Conservation (phyloP, 2,329 filamentous ascomycete genomes). For the Neoscytalidium dimidiatum region DNA sequence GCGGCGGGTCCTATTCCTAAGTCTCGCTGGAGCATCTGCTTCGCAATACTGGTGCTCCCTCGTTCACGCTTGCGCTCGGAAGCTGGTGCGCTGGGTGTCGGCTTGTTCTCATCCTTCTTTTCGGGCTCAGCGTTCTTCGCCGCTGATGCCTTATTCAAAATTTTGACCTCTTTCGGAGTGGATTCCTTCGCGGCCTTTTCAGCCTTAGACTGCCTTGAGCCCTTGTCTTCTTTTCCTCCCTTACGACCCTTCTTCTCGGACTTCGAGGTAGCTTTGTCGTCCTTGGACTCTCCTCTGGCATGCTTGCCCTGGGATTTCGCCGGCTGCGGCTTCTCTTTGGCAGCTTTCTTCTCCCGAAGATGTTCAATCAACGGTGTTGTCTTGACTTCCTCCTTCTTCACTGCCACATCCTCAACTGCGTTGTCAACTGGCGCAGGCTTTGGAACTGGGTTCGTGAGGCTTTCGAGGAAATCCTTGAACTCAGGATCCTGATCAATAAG, state of each 20-base stretch:
- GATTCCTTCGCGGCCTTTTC: constrained; percentile 66
- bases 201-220: constrained; percentile 36
- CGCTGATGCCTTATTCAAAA: constrained; percentile 53
- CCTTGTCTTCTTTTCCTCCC: constrained; percentile 43
- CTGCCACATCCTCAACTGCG: constrained; percentile 46
- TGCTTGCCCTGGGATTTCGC: constrained; percentile 54
- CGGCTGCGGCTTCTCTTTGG: constrained; percentile 56
- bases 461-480: constrained; percentile 90
- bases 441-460: constrained; percentile 72
- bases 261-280: constrained; percentile 51
- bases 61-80: constrained; percentile 55
- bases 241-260: constrained; percentile 44
- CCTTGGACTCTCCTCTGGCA: constrained; percentile 62
- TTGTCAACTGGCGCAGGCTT: constrained; percentile 55
- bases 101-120: constrained; percentile 17
- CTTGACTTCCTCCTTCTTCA: constrained; percentile 65
- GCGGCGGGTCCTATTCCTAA: constrained; percentile 54
- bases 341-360: constrained; percentile 88
- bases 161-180: constrained; percentile 60
- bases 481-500: constrained; percentile 96
- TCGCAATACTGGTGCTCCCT: constrained; percentile 54
- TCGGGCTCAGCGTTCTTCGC: constrained; percentile 30
- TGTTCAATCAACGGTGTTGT: constrained; percentile 90
- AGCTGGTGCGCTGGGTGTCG: constrained; percentile 30
- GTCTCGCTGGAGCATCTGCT: constrained; percentile 64